Base-by-base conservation (phyloP, 495 filamentous ascomycete species). In the Aspergillus coremiiformis region DNA sequence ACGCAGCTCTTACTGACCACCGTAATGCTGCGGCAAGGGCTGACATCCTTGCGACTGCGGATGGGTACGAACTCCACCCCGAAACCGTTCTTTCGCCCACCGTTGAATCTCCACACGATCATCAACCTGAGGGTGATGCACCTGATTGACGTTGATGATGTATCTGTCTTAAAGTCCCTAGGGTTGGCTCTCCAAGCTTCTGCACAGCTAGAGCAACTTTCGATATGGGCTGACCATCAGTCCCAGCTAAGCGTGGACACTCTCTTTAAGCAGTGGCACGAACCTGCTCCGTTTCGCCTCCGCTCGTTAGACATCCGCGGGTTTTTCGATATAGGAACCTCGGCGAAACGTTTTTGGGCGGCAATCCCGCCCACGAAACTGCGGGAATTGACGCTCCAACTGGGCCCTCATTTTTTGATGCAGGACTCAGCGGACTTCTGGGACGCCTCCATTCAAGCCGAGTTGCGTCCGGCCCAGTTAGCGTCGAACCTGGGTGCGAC, bases 11-110 rank as follows among this genome's bases (percentile, higher is more conserved):
- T 47, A 26, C 20, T 47, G 17, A 32, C 44, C 14, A 32, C 27
- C 12, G 15, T 47, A 3, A 20, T 47, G 26, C 4, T 47, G n/a
- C 44, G n/a, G 17, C 44, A 21, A 14, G 17, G 15, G 24, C 44
- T 47, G 1, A 10, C 5, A n/a, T 4, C 2, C 22, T 12, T 47
- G 26, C 27, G 30, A 14, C 26, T 47, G 0, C 44, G 44, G 6
- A 32, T 47, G 44, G 44, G 44, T 24, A 47, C 44, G 10, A 21
- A 47, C 44, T 47, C 26, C 26, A 47, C 44, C 24, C 44, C 44
- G 12, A 47, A 47, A n/a, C 44, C 44, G 14, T 47, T 47, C 27
- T 47, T 47, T 24, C 44, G 44, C 3, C 44, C 44, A 4, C 17
- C 44, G 14, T 15, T 47, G 27, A 21, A 6, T 3, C 19, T 47